Evolutionary conservation across 768 basidiomycete species (phyloP).

Genomic region (Boletus reticuloceps): DNA sequence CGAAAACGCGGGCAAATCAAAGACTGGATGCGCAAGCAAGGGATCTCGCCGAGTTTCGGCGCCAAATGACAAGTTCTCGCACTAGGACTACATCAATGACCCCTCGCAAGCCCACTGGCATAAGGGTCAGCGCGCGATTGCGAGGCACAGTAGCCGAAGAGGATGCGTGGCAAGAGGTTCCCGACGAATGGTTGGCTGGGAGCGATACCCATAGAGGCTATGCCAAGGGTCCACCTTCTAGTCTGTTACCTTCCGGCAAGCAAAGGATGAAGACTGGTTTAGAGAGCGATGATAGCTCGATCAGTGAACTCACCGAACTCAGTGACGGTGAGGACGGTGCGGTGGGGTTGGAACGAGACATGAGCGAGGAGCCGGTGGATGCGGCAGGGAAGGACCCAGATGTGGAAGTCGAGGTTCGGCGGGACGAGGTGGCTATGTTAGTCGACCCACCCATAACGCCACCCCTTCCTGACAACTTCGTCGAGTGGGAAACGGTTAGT

Average conservation of each 20-base stretch:
- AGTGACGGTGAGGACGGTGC: constrained; percentile 44
- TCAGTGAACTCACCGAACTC: constrained; percentile 76
- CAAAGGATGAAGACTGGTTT: constrained; percentile 47
- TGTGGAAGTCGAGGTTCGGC: constrained; percentile 4
- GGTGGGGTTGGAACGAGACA: constrained; percentile 14
- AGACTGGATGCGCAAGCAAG: constrained; percentile 68
- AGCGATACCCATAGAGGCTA: constrained; percentile 17
- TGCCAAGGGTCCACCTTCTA: constrained; percentile 10
- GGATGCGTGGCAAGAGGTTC: constrained; percentile 75
- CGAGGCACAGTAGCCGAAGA: constrained; percentile 53
- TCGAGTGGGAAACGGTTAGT: constrained; percentile 92
- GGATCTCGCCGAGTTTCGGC: constrained; percentile 61
- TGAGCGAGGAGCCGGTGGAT: background rate
- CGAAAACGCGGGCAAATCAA: constrained; percentile 69
- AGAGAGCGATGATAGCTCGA: constrained; percentile 58
- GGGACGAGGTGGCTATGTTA: background rate
- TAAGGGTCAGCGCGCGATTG: constrained; percentile 64
- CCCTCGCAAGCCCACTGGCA: constrained; percentile 45
- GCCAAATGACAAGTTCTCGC: constrained; percentile 34
- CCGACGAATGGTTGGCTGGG: constrained; percentile 61
- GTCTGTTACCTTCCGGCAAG: constrained; percentile 8
- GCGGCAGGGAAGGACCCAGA: background rate
- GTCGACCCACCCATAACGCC: constrained; percentile 5
- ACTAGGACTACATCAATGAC: constrained; percentile 10
- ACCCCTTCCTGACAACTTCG: constrained; percentile 49